Conservation (phyloP, 768 basidiomycete genomes). For the Phylloporus sp. region DNA sequence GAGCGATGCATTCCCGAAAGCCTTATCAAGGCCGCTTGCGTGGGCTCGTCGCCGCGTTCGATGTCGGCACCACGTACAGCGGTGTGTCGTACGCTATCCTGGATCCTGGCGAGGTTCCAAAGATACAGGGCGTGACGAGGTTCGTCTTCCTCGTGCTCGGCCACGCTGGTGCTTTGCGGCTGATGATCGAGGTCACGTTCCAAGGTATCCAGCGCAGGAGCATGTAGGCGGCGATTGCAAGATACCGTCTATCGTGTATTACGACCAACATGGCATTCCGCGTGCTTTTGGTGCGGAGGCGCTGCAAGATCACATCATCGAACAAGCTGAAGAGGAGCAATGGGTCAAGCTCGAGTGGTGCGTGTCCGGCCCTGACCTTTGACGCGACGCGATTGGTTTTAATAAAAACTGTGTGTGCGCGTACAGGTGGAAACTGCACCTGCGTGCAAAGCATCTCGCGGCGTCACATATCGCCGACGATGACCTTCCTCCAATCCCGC, state of each 20-base stretch:
- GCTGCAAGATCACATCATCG: conserved; percentile 34
- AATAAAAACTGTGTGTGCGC: too few relatives aligned
- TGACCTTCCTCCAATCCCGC: conserved; percentile 39
- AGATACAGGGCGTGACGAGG: conserved; percentile 34
- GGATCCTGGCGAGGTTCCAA: conserved; percentile 35
- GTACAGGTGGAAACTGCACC: conserved; percentile 38
- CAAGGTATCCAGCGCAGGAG: conserved; percentile 40
- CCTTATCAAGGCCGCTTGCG: conserved; percentile 35
- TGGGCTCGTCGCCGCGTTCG: conserved; percentile 36
- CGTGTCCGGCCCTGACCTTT: background rate
- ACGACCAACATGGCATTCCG: conserved; percentile 36
- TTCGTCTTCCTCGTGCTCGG: conserved; percentile 16
- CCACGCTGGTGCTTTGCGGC: background rate
- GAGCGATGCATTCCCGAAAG: conserved; percentile 31
- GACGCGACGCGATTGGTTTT: background rate
- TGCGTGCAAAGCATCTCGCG: conserved; percentile 33
- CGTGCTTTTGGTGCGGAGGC: conserved; percentile 45
- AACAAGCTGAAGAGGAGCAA: conserved; percentile 39
- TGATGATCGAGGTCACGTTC: conserved; percentile 3
- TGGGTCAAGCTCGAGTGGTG: conserved; percentile 46
- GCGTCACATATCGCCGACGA: conserved; percentile 30
- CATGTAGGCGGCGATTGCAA: conserved; percentile 42
- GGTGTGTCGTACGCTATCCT: conserved; percentile 40
- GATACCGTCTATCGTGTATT: conserved; percentile 47
- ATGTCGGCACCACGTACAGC: conserved; percentile 39